Evolutionary conservation across 306 rosid species (phyloP), one percentile per base, ranked within the genome.

Genomic region (Castanea mollissima): DNA sequence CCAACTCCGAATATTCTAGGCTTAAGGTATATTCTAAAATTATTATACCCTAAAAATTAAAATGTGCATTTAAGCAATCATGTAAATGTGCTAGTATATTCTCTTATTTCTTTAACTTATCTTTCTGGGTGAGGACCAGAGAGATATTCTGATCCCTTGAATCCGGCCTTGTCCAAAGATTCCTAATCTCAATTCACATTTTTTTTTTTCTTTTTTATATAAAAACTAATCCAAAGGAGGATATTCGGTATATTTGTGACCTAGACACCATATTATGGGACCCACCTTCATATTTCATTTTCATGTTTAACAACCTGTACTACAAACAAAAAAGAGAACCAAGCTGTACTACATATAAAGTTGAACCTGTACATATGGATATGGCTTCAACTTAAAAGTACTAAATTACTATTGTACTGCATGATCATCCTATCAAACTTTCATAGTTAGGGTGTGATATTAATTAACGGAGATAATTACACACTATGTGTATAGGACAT

Each of bases 1-100:
- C 83, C 83, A 62, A 72, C 52, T 27, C 57, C 79, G 89, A 83
- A 91, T 86, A 89, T 91, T 82, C 91, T 80, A 80, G 55, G 71
- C 57, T 54, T 13, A 31, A 73, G 79, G 81, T 76, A 80, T 63
- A 73, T 78, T 70, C 3, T 75, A 65, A 62, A 56, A 12, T 46
- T 5, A 23, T 52, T 6, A 71, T 25, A 25, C 71, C 38, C 6
- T 35, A 35, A 49, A 65, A 55, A 38, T 21, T 23, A n/a, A 44
- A 49, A 38, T 41, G 25, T 27, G n/a, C 46, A 35, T 31, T 14
- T 32, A 31, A 32, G 32, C 46, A 71, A 75, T 76, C 76, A 79
- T 73, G 18, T 55, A 57, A 80, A 85, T 84, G 83, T 84, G 79
- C 83, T 76, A 59, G 83, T 54, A 86, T 91, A 87, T 89, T 89